Evolutionary conservation across 2,329 filamentous ascomycete genomes (phyloP), one percentile per base, ranked within the genome.

Genomic region (Xylariales sp.): DNA sequence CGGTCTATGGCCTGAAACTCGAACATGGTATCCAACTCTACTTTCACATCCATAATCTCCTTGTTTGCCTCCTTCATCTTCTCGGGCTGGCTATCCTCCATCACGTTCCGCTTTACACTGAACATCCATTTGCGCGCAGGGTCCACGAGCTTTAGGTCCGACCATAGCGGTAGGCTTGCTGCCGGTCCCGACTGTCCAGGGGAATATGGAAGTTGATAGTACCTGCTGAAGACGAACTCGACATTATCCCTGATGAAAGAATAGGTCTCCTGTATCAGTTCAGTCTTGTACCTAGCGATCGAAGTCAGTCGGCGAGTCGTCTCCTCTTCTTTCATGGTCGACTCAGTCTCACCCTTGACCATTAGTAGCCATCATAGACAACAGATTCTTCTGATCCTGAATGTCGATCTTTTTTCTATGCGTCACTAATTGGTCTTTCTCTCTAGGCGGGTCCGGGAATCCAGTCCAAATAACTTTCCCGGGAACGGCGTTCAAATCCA

Each of bases 11-110:
- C 70, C 53, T 81, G 72, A 66, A 97, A 96, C 59, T 95, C 88
- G 54, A 97, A 96, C 4, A 94, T 71, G 27, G 75, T 83, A 43
- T 84, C 81, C 31, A 97, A 89, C 59, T 95, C 88, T 37, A 78
- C 70, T 53, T 70, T 71, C 49, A 77, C 51, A 1, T 57, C 62
- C 14, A 70, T 48, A 4, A 84, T 60, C 46, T 70, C 65, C n/a
- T 74, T 73, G 29, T 73, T 69, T 0, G 67, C 76, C 49, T 76
- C 71, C 32, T 71, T 65, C 21, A 81, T 67, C 52, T 77, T 75
- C 27, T 78, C 75, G 0, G 76, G 77, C 38, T 75, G 71, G 48
- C 69, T 75, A 40, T 79, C 76, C 44, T 80, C 75, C 6, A 70
- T 49, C 3, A 80, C 74, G 38, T 76, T 66, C 2, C 69, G 60